phyloP scores from a whole-genome alignment of 169 alveolate genomes.

The Cryptosporidium muris region DNA sequence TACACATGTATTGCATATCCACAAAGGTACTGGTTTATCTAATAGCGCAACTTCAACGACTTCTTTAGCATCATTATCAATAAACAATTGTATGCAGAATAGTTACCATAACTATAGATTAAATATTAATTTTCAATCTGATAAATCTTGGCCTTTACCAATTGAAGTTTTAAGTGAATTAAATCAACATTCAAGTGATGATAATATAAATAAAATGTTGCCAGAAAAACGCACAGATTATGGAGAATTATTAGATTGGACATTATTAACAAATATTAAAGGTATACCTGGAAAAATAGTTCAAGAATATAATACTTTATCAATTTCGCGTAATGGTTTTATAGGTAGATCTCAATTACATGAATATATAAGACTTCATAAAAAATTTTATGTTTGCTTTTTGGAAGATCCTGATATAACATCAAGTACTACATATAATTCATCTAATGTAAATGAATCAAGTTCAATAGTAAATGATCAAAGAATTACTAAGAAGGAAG shows the following conservation, averaged over 20 bases:
- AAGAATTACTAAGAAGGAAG: background rate
- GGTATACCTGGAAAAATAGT: conserved; percentile 56
- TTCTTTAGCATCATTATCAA: too few relatives aligned
- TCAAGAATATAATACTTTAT: conserved; percentile 15
- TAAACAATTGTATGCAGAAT: too few relatives aligned
- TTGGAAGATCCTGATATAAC: too few relatives aligned
- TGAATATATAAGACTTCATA: conserved; percentile 34
- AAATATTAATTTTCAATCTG: too few relatives aligned
- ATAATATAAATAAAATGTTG: background rate
- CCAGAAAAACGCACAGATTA: conserved; percentile 23
- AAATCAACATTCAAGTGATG: background rate
- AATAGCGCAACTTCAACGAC: background rate
- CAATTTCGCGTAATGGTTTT: conserved; percentile 34
- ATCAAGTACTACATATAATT: too few relatives aligned
- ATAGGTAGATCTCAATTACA: conserved; percentile 56
- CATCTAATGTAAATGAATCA: too few relatives aligned
- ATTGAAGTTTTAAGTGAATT: background rate
- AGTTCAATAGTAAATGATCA: background rate
- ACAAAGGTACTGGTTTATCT: conserved; percentile 11
- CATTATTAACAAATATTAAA: conserved; percentile 8
- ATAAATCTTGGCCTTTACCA: background rate
- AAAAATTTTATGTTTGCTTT: conserved; percentile 3
- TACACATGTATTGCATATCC: conserved; percentile 12
- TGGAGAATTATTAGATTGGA: conserved; percentile 57
- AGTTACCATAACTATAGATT: too few relatives aligned